Evolutionary conservation across 805 yeast species (phyloP), one percentile per base, ranked within the genome.

Genomic region (Hyphopichia homilentoma): DNA sequence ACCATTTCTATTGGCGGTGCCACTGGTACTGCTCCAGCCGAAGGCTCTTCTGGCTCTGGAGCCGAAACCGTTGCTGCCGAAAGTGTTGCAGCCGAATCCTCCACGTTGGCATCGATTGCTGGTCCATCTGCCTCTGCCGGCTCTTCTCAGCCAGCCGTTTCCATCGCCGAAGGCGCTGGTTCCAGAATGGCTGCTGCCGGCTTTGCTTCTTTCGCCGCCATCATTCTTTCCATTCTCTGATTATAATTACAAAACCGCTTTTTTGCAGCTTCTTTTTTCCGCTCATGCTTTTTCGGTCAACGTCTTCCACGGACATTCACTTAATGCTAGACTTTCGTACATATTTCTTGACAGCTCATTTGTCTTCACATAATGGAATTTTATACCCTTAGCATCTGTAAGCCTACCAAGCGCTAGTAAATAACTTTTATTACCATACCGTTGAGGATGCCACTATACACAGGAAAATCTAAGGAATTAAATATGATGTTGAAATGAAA

Each of bases 391-490:
- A n/a, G n/a, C n/a, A n/a, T n/a, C n/a, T n/a, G n/a, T n/a, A n/a
- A n/a, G n/a, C n/a, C n/a, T n/a, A n/a, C n/a, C n/a, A n/a, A n/a
- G n/a, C n/a, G n/a, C n/a, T n/a, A n/a, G n/a, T n/a, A n/a, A n/a
- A n/a, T n/a, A n/a, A n/a, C n/a, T n/a, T n/a, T n/a, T n/a, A n/a
- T n/a, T n/a, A 55, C 60, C 70, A 64, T 62, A 52, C 72, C 72
- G 71, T 65, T 65, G 71, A 65, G 71, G 71, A 65, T 64, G 70
- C 65, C 56, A 60, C 63, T 60, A 57, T 57, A 51, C 60, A 58
- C 62, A 59, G 61, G 57, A 44, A 44, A 39, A 39, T 41, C 40
- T 35, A 20, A 20, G 7, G 11, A 20, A 20, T 20, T 8, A 8
- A 20, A 20, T 8, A 20, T 11, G 22, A 20, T 8, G 22, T 7